A percentile compares a stretch with the other conserved stretches of the same genome.
Evolutionary conservation across 495 filamentous ascomycete species (phyloP).

Genomic region (Neurospora africana): DNA sequence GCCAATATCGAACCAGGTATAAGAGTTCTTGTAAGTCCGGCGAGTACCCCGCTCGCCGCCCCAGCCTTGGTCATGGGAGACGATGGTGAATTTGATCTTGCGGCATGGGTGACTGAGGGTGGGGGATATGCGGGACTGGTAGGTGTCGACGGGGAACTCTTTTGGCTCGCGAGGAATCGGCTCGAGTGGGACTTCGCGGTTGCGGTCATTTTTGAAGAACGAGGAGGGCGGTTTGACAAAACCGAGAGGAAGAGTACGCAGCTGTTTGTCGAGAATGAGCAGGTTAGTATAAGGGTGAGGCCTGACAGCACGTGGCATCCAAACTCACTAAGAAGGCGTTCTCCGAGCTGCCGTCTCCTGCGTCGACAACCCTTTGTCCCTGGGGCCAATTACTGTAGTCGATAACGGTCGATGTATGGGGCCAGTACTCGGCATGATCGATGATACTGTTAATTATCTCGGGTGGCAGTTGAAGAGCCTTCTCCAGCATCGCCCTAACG

Average conservation of each 20-base stretch:
- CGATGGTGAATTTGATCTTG: constrained; percentile 55
- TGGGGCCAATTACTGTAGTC: constrained; percentile 6
- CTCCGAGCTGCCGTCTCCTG: constrained; percentile 13
- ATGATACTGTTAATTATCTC: constrained; percentile 60
- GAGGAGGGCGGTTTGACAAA: constrained; percentile 20
- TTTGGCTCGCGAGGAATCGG: constrained; percentile 8
- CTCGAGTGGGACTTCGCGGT: not conserved
- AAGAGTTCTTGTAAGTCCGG: constrained; percentile 46
- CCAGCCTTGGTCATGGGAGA: constrained; percentile 60
- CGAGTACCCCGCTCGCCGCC: constrained; percentile 23
- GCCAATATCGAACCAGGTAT: constrained; percentile 64
- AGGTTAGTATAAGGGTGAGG: not conserved
- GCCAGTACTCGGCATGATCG: constrained; percentile 66
- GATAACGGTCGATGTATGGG: constrained; percentile 30
- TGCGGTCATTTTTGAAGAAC: constrained; percentile 1
- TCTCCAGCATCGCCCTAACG: constrained; percentile 33
- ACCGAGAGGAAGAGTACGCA: constrained; percentile 33
- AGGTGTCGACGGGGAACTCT: constrained; percentile 21
- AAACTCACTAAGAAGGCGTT: constrained; percentile 29
- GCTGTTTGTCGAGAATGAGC: constrained; percentile 12
- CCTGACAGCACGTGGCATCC: not conserved
- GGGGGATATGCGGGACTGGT: constrained; percentile 21
- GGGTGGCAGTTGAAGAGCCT: constrained; percentile 37
- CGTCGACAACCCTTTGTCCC: constrained; percentile 5
- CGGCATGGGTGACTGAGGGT: constrained; percentile 35